Evolutionary conservation across 163 green algal genomes (phyloP), one percentile per base, ranked within the genome.

Genomic region (Botryococcus braunii): DNA sequence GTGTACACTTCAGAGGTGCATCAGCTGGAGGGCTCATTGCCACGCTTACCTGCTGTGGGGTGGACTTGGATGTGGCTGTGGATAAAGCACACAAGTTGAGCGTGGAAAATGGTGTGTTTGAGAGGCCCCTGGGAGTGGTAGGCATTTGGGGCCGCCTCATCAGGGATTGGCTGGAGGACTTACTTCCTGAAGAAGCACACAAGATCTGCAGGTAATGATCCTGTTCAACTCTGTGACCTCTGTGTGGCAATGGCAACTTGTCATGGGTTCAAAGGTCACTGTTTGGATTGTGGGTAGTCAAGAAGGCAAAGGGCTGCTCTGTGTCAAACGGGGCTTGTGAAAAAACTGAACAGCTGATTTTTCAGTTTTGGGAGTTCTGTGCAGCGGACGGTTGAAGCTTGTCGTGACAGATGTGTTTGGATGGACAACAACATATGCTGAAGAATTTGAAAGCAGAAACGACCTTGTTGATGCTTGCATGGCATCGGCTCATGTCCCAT

Each of bases 341-440:
- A 9, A 61, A 21, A 7, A 11, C 11, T 61, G 50, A 11, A 61
- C 50, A 61, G 50, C 7, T 25, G 43, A 52, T 13, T 17, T 61
- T 3, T 47, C 1, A 47, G 3, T 36, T 3, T 52, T 8, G 35
- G 34, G 21, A 3, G 34, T 66, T 47, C 8, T 34, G 61, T 80
- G 70, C 59, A 65, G 43, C n/a, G 74, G 68, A 17, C 76, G 77
- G 25, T 63, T 91, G 52, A 69, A 72, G 32, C 62, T 92, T 47
- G 76, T 92, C 34, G 74, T 89, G 5, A 91, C 85, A 0, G 63
- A 76, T 25, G 55, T 85, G 59, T 81, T 71, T 13, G 69, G 39
- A 13, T 69, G 87, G 34, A 32, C 40, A 34, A 66, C 82, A n/a
- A 29, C 47, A 1, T 76, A 75, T 41, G 32, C 90, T 3, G 55